A percentile compares a stretch with the other conserved stretches of the same genome.
Conservation (phyloP, 768 basidiomycete species). For the Mycena albidolilacea region DNA sequence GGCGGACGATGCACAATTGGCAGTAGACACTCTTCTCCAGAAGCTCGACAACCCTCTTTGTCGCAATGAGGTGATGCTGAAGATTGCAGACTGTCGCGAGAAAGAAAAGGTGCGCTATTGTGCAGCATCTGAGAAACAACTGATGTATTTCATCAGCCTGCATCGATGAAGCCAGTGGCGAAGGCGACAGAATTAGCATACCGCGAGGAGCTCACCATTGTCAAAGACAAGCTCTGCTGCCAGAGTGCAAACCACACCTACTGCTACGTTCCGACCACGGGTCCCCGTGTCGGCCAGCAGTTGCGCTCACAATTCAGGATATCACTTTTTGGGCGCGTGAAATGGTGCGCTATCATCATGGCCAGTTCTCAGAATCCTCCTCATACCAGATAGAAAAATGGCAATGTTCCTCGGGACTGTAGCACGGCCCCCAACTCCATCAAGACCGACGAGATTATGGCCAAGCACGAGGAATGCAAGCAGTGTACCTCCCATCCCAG, state of each 20-base stretch:
- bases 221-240: neutral
- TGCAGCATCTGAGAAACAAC: neutral
- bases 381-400: neutral
- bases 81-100: conserved; percentile 3
- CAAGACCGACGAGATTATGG: conserved; percentile 1
- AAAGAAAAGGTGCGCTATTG: conserved; percentile 1
- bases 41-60: neutral
- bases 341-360: neutral
- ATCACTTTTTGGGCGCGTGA: neutral
- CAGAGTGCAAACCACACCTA: neutral
- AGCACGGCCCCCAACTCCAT: neutral
- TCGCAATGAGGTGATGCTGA: conserved; percentile 6
- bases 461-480: neutral
- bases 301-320: neutral
- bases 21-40: neutral
- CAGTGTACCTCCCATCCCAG: neutral
- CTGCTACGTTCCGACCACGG: neutral
- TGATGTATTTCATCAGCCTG: neutral
- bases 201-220: neutral
- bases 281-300: neutral
- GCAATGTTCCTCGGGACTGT: neutral
- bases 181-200: neutral
- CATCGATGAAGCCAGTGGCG: neutral
- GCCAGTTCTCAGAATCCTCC: neutral
- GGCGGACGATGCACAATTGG: neutral